phyloP scores from a whole-genome alignment of 208 protist species.

The Crithidia fasciculata region DNA sequence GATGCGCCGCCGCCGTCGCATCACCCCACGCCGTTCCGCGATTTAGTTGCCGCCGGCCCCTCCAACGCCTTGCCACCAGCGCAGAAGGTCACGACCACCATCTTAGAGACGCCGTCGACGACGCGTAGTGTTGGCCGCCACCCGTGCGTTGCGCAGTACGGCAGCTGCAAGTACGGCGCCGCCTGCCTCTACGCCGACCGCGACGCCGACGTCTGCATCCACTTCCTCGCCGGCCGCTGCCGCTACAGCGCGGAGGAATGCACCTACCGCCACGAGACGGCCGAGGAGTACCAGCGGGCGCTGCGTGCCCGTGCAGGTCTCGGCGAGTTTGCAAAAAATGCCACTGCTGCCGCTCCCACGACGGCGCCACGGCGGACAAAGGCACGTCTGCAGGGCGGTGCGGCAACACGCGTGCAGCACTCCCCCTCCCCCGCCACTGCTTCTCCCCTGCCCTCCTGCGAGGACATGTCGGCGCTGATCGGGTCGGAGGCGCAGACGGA shows the following conservation, averaged over 20 bases:
- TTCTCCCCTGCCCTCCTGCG: neutral
- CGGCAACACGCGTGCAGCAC: neutral
- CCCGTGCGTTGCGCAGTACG: constrained; percentile 77
- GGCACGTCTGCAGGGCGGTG: neutral
- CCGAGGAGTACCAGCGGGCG: constrained; percentile 39
- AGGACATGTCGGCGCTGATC: neutral
- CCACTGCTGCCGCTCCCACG: too few species aligned
- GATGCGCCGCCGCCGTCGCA: constrained; percentile 2
- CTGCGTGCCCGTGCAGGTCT: neutral
- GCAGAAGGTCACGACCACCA: too few species aligned
- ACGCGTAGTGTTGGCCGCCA: constrained; percentile 31
- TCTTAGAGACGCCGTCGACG: too few species aligned
- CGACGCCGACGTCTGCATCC: constrained; percentile 76
- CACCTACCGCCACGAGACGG: constrained; percentile 68
- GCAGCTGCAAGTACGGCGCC: constrained; percentile 73
- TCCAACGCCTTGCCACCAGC: too few species aligned
- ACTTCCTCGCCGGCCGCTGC: constrained; percentile 65
- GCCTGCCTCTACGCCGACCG: constrained; percentile 60
- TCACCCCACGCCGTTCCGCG: constrained; percentile 39
- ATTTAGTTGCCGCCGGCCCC: constrained; percentile 3
- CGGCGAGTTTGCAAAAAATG: neutral
- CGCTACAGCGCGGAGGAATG: constrained; percentile 46
- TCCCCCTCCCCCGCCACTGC: neutral
- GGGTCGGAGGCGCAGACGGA: too few species aligned
- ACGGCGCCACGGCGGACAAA: neutral